These are phyloP conservation scores for Conidiobolus incongruus DNA, from an alignment of 371 early-diverging fungal genomes.

Conservation along the genomic window DNA sequence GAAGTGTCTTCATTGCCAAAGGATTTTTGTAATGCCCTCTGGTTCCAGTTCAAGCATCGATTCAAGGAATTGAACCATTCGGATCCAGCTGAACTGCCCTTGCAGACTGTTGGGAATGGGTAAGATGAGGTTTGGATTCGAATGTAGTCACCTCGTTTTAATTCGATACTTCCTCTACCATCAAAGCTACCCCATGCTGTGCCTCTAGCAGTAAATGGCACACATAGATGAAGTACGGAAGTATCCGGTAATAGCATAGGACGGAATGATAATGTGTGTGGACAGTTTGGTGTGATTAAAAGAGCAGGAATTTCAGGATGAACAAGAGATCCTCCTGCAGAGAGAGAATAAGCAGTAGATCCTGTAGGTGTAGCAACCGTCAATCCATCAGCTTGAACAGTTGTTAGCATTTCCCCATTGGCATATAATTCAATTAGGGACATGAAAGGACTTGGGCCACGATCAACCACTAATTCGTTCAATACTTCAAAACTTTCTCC, in stretches of 20 bases:
- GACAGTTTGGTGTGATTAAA: constrained; percentile 83
- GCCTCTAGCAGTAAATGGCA: constrained; percentile 39
- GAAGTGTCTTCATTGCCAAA: constrained; percentile 15
- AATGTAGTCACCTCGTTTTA: constrained; percentile 77
- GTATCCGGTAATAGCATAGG: constrained; percentile 83
- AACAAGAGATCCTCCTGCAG: constrained; percentile 81
- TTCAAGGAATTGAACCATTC: constrained; percentile 68
- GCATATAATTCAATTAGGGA: constrained; percentile 72
- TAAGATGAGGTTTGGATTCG: constrained; percentile 58
- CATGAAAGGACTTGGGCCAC: constrained; percentile 77
- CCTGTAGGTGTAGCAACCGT: constrained; percentile 86
- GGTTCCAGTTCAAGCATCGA: constrained; percentile 64
- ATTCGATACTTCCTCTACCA: constrained; percentile 62
- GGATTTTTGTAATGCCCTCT: constrained; percentile 51
- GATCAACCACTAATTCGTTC: constrained; percentile 64
- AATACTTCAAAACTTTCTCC: constrained; percentile 31
- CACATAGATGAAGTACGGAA: constrained; percentile 46
- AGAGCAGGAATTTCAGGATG: constrained; percentile 84
- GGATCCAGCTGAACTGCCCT: constrained; percentile 35
- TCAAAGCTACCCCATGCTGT: constrained; percentile 75
- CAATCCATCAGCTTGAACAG: constrained; percentile 76
- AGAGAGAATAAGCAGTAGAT: constrained; percentile 81
- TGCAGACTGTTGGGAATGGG: constrained; percentile 75
- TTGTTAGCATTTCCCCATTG: constrained; percentile 58
- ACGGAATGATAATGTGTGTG: constrained; percentile 80